Base-by-base conservation (phyloP, 495 filamentous ascomycete genomes). In the Neurospora africana region DNA sequence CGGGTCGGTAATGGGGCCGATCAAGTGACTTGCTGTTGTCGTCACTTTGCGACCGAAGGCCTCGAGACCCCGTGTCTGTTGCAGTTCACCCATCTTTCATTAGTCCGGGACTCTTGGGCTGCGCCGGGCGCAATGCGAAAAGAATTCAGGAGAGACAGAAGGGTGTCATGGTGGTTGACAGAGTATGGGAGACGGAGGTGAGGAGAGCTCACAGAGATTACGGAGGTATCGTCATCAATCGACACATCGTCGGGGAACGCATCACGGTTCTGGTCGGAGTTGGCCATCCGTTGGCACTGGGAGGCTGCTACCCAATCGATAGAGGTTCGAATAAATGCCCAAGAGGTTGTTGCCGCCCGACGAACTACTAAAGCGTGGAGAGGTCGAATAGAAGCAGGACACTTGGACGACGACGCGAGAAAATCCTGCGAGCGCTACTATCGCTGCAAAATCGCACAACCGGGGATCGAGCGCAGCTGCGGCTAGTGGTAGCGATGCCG, bases 31-130 rank as follows among this genome's bases (percentile, higher is more conserved):
- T 47, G 95, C 96, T 21, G 95, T 98, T 30, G 92, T 93, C 35
- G 94, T 94, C 71, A 99, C 94, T 83, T 97, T 99, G 76, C 94
- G 89, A 69, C 93, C 89, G 82, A 99, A 97, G 43, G 94, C 93
- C 82, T 97, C 93, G 74, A 99, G 83, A 74, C 94, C 92, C 77
- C 93, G 90, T 61, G 93, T 88, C 95, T 98, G 79, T 75, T 74
- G 72, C 15, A 65, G 15, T 65, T 65, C 53, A 9, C 53, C 53
- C 53, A 65, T 65, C 27, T 65, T 65, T 19, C 53, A 65, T 65
- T 33, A 65, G 53, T 33, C 13, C 7, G 27, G 53, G 53, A 7
- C 15, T 30, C 27, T 65, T 33, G 53, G 53, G 27, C 7, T 65
- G 53, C 53, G 53, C 27, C 53, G 19, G 30, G 53, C 53, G 53